Conservation (phyloP, 2,329 filamentous ascomycete genomes). For the Aspergillus costaricaensis region DNA sequence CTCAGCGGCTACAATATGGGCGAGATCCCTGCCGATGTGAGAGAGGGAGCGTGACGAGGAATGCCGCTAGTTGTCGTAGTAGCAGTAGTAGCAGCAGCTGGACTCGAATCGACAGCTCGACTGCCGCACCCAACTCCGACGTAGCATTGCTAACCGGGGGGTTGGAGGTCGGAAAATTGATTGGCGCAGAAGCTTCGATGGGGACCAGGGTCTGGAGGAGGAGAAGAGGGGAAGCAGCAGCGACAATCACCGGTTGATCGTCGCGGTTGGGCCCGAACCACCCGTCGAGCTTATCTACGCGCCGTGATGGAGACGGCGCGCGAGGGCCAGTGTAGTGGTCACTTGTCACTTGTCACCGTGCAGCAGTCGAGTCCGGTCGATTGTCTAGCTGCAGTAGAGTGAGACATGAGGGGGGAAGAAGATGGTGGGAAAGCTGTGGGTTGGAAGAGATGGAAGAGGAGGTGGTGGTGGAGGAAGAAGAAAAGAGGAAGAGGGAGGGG, state of each 20-base stretch:
- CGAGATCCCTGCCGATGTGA: not conserved
- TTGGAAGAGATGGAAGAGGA: not conserved
- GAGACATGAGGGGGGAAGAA: not conserved
- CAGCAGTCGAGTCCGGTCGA: slow-evolving; percentile 5
- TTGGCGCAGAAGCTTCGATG: not conserved
- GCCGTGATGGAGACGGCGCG: slow-evolving; percentile 19
- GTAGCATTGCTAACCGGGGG: not conserved
- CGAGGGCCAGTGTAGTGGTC: not conserved
- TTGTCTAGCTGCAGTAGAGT: not conserved
- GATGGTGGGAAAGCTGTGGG: not conserved
- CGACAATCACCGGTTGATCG: slow-evolving; percentile 28
- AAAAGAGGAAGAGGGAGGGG: not conserved
- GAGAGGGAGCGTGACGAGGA: not conserved
- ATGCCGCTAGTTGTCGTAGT: too few species aligned
- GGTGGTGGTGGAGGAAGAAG: not conserved
- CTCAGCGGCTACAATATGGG: not conserved
- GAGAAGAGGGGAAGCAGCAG: slow-evolving; percentile 12
- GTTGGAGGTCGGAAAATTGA: not conserved
- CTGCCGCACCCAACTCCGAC: not conserved
- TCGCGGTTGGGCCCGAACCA: slow-evolving; percentile 25
- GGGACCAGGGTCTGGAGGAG: not conserved
- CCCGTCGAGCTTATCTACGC: slow-evolving; percentile 27
- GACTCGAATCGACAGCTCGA: not conserved
- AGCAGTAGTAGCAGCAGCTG: not conserved
- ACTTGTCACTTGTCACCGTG: slow-evolving; percentile 5